phyloP scores from a whole-genome alignment of 176 grass and related monocot species.

The Carex parvula region DNA sequence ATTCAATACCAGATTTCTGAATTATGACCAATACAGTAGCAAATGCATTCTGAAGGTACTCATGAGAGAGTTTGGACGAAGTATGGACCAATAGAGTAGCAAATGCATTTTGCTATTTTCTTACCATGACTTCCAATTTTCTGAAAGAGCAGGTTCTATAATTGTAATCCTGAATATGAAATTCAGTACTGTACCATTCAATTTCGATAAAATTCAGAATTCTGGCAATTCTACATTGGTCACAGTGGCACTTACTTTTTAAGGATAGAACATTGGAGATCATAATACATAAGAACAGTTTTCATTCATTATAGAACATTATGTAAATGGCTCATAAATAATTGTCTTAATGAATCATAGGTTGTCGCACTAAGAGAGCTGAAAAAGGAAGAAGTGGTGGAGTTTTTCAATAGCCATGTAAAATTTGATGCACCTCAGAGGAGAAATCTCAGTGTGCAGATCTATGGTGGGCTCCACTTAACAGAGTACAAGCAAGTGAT shows the following conservation, averaged over 20 bases:
- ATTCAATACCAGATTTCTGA: too few relatives aligned
- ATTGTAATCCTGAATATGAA: not conserved
- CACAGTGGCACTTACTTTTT: not conserved
- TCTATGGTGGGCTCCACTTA: constrained; percentile 70
- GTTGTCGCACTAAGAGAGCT: constrained; percentile 74
- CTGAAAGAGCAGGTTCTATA: not conserved
- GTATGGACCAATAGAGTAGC: not conserved
- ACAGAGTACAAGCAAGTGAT: constrained; percentile 42
- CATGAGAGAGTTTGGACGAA: not conserved
- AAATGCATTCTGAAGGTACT: not conserved
- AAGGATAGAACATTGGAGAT: not conserved
- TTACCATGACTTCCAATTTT: not conserved
- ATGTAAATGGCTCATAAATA: not conserved
- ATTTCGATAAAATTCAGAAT: not conserved
- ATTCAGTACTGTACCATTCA: not conserved
- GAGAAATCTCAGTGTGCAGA: constrained; percentile 65
- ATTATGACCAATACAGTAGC: not conserved
- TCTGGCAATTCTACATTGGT: not conserved
- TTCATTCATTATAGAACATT: not conserved
- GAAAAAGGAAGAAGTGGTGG: constrained; percentile 81
- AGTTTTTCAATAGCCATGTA: constrained; percentile 59
- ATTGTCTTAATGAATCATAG: constrained; percentile 31
- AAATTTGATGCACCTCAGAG: constrained; percentile 67
- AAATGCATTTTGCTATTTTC: not conserved
- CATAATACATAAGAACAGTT: not conserved